These are phyloP conservation scores for Bombardia bombarda DNA, from an alignment of 495 filamentous ascomycete species.

Conservation along the genomic window DNA sequence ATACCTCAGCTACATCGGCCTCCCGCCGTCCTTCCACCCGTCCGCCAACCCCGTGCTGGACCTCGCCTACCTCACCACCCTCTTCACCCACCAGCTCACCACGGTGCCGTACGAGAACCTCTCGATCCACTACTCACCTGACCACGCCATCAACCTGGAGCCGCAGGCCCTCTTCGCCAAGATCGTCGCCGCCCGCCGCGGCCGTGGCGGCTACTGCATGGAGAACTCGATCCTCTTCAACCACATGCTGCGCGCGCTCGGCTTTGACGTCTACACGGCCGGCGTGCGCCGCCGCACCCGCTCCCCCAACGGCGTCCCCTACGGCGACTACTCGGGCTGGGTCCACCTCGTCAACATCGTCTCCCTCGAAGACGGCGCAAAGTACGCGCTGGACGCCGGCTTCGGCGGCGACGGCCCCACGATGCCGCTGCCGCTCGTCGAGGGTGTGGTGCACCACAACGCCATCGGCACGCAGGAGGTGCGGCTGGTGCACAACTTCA, in stretches of 20 bases:
- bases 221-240: constrained; percentile 58
- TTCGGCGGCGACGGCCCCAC: constrained; percentile 58
- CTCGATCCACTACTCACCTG: constrained; percentile 35
- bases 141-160: constrained; percentile 42
- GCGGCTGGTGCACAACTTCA: constrained; percentile 37
- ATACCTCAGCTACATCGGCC: constrained; percentile 22
- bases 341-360: constrained; percentile 55
- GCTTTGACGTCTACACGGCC: constrained; percentile 44
- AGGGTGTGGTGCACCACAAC: constrained; percentile 29
- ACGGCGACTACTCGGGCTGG: constrained; percentile 36
- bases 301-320: constrained; percentile 16
- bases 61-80: constrained; percentile 29
- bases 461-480: constrained; percentile 42
- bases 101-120: constrained; percentile 64
- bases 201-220: constrained; percentile 66
- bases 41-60: constrained; percentile 16
- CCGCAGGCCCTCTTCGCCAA: constrained; percentile 52
- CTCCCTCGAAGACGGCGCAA: constrained; percentile 33
- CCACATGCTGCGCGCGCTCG: constrained; percentile 49
- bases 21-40: constrained; percentile 18
- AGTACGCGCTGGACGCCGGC: constrained; percentile 53
- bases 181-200: constrained; percentile 40
- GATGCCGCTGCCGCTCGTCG: constrained; percentile 43
- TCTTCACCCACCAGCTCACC: constrained; percentile 48
- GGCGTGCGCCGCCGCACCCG: constrained; percentile 27